Conservation (phyloP, 2,329 filamentous ascomycete species). For the Emericellopsis cladophorae region DNA sequence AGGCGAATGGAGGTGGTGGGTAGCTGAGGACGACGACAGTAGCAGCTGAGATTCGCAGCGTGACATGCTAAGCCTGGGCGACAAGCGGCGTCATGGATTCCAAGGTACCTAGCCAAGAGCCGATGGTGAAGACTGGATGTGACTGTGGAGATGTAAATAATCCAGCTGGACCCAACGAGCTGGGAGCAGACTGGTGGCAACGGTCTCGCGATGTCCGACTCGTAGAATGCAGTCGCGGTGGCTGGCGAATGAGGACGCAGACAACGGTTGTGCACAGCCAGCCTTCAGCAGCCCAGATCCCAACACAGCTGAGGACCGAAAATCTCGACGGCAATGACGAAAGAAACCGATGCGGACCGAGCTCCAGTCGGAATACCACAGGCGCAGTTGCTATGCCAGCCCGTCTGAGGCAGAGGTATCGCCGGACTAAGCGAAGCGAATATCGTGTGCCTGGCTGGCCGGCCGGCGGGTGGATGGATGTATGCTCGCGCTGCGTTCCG, state of each 20-base stretch:
- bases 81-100: conserved; percentile 11
- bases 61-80: conserved; percentile 10
- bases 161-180: background rate
- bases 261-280: background rate
- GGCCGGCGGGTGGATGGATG: too few relatives aligned
- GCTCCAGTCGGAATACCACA: too few relatives aligned
- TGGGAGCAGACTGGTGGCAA: conserved; percentile 8
- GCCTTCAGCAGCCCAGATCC: conserved; percentile 4
- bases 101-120: background rate
- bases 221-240: conserved; percentile 4
- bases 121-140: background rate
- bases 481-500: too few relatives aligned
- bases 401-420: too few relatives aligned
- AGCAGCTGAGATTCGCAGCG: conserved; percentile 11
- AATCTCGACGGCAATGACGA: too few relatives aligned
- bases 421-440: too few relatives aligned
- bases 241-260: conserved; percentile 2
- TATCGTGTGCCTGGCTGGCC: too few relatives aligned
- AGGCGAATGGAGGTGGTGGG: background rate
- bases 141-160: background rate
- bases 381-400: too few relatives aligned
- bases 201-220: conserved; percentile 10
- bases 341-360: too few relatives aligned
- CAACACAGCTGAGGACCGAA: too few relatives aligned
- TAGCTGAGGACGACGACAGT: conserved; percentile 11